Conservation (phyloP, 148 eudicot species). For the Chenopodium quinoa region DNA sequence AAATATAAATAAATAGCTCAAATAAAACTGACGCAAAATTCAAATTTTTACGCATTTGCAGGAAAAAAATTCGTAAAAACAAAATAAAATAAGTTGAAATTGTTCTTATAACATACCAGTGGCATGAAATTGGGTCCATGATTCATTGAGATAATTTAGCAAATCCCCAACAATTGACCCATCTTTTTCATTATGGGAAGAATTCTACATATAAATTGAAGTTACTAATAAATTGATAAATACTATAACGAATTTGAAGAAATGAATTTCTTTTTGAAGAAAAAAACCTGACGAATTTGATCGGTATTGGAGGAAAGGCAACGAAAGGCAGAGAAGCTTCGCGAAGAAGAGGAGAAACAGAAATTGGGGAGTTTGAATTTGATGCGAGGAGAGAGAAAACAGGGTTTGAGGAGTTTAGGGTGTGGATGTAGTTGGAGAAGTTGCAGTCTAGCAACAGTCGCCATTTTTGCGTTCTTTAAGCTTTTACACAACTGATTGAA, state of each 20-base stretch:
- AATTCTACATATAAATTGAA: constrained; percentile 28
- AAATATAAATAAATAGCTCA: too few species aligned
- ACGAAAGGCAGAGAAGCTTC: constrained; percentile 33
- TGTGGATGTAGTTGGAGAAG: constrained; percentile 39
- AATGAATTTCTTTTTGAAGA: neutral
- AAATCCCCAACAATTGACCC: constrained; percentile 80
- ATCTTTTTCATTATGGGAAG: constrained; percentile 35
- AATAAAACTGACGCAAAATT: neutral
- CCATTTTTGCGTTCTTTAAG: constrained; percentile 18
- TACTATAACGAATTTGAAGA: neutral
- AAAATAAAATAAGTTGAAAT: neutral
- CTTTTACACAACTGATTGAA: too few species aligned
- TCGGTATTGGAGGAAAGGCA: constrained; percentile 48
- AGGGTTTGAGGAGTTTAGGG: constrained; percentile 19
- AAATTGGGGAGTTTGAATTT: constrained; percentile 17
- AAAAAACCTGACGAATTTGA: constrained; percentile 32
- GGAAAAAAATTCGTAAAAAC: neutral
- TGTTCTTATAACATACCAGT: constrained; percentile 45
- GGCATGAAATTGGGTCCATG: constrained; percentile 99
- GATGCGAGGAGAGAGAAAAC: constrained; percentile 22
- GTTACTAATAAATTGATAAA: neutral
- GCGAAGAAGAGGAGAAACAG: constrained; percentile 16
- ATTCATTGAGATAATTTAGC: constrained; percentile 87
- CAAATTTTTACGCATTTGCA: neutral
- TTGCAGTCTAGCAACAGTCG: constrained; percentile 46